Evolutionary conservation across 495 filamentous ascomycete species (phyloP).

Genomic region (Podospora didyma): DNA sequence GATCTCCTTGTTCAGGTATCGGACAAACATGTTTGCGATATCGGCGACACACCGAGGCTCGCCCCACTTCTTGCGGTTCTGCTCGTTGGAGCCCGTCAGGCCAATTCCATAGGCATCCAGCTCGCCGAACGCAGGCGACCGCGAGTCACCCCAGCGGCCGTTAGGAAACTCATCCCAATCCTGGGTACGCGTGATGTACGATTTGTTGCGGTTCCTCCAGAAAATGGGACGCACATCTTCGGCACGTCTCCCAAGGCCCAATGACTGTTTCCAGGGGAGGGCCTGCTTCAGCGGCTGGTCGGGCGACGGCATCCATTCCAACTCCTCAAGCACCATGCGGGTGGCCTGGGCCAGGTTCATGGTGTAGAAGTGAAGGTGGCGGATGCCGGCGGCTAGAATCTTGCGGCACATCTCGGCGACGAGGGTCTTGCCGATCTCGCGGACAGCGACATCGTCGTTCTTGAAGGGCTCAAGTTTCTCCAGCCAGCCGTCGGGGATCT

Average conservation of each 20-base stretch:
- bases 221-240: slow-evolving; percentile 99
- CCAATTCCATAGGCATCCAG: slow-evolving; percentile 94
- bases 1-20: slow-evolving; percentile 75
- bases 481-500: slow-evolving; percentile 76
- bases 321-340: slow-evolving; percentile 85
- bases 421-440: slow-evolving; percentile 82
- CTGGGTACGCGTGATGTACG: slow-evolving; percentile 90
- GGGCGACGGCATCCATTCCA: slow-evolving; percentile 72
- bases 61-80: slow-evolving; percentile 94
- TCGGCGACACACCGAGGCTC: slow-evolving; percentile 74
- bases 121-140: slow-evolving; percentile 95
- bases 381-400: slow-evolving; percentile 75
- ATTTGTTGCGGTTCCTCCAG: slow-evolving; percentile 96
- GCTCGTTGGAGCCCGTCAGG: slow-evolving; percentile 93
- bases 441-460: slow-evolving; percentile 89
- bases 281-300: slow-evolving; percentile 74
- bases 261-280: slow-evolving; percentile 92
- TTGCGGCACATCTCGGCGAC: slow-evolving; percentile 90
- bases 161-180: slow-evolving; percentile 99
- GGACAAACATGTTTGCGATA: slow-evolving; percentile 75
- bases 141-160: slow-evolving; percentile 96
- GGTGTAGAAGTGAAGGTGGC: slow-evolving; percentile 96
- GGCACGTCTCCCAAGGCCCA: slow-evolving; percentile 77
- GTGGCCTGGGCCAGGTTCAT: slow-evolving; percentile 98
- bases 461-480: slow-evolving; percentile 85